These are phyloP conservation scores for Pseudogymnoascus sp. DNA, from an alignment of 2,329 filamentous ascomycete species.

Conservation along the genomic window DNA sequence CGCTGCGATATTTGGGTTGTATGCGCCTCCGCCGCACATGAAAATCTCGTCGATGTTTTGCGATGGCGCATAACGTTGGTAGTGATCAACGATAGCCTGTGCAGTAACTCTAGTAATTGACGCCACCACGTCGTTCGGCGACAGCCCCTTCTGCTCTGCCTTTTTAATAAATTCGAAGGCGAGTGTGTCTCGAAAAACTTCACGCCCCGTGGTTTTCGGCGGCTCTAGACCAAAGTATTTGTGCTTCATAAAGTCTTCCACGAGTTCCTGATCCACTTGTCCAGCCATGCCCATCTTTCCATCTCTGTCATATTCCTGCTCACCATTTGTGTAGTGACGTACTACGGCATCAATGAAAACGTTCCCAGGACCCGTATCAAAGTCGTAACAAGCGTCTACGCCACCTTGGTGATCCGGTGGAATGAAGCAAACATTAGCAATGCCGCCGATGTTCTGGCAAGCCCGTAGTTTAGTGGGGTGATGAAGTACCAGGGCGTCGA, in stretches of 20 bases:
- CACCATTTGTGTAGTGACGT: constrained; percentile 45
- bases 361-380: constrained; percentile 51
- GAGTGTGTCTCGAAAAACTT: constrained; percentile 52
- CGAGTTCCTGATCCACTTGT: constrained; percentile 42
- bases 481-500: constrained; percentile 49
- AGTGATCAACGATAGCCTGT: constrained; percentile 47
- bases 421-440: constrained; percentile 55
- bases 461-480: constrained; percentile 50
- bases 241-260: constrained; percentile 43
- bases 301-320: constrained; percentile 43
- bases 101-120: constrained; percentile 54
- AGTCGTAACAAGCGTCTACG: constrained; percentile 38
- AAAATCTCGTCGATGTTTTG: constrained; percentile 48
- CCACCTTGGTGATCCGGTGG: constrained; percentile 38
- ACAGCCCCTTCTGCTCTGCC: constrained; percentile 38
- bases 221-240: constrained; percentile 45
- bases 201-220: constrained; percentile 52
- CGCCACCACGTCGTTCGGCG: constrained; percentile 46
- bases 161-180: constrained; percentile 45
- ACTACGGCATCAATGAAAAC: constrained; percentile 50
- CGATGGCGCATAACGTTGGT: constrained; percentile 41
- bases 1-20: constrained; percentile 49
- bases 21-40: constrained; percentile 53
- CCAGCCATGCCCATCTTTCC: constrained; percentile 44
- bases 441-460: constrained; percentile 56